Evolutionary conservation across 768 basidiomycete species (phyloP), one percentile per base, ranked within the genome.

Genomic region (Artomyces pyxidatus): DNA sequence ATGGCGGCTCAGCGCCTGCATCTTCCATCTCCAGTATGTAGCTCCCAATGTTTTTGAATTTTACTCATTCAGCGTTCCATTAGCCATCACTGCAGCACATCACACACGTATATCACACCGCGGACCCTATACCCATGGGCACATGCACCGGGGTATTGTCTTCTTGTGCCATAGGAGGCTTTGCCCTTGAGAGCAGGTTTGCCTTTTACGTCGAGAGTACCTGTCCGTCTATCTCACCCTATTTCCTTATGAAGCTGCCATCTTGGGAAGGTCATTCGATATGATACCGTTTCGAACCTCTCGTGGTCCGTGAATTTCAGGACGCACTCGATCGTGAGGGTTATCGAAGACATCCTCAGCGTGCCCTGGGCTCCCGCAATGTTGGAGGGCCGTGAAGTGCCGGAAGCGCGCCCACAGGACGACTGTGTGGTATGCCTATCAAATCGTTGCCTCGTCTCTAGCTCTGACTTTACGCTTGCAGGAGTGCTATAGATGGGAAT

Each of bases 51-150:
- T 7, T 38, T 17, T 32, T 14, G 3, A 23, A 25, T 8, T 9
- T 23, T 17, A 32, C 45, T n/a, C 43, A 58, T 27, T 21, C 6
- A 23, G 49, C 25, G 22, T 22, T n/a, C 12, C 11, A 16, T 56
- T 22, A 87, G 83, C 85, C 83, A 0, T 81, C 83, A 1, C 73
- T 73, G 0, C 77, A 81, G 4, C 86, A 88, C 53, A 72, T 95
- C 35, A 91, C 85, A 0, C 91, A 97, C 59, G 73, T 97, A 6
- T 95, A 88, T 59, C 86, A 97, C 61, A 97, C 87, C 1, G 93
- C 85, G 19, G 95, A 98, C 71, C 94, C 94, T 0, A 88, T 97
- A 28, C 78, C 94, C 3, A 86, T 88, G 78, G 88, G 88, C 1
- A 74, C 74, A 0, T 93, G 90, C 59, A 92, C 71, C 11, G 90